Conservation (phyloP, 2,329 filamentous ascomycete genomes). For the Pyricularia sp. region DNA sequence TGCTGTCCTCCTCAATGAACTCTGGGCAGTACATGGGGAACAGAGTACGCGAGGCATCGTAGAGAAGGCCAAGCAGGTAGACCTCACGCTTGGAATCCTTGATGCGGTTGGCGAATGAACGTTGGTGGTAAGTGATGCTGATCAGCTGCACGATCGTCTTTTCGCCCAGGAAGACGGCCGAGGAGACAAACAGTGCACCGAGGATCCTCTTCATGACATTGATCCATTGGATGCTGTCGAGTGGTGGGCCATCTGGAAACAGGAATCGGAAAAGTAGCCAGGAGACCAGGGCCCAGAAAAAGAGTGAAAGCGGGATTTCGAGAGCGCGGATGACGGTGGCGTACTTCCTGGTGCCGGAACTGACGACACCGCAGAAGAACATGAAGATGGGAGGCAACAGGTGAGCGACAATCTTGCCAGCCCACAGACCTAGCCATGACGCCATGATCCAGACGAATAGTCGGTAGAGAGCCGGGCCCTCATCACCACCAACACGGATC, state of each 20-base stretch:
- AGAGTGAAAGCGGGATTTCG: conserved; percentile 53
- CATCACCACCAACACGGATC: conserved; percentile 12
- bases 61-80: conserved; percentile 67
- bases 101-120: conserved; percentile 72
- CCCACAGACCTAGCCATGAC: conserved; percentile 55
- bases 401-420: conserved; percentile 51
- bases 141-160: conserved; percentile 71
- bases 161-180: conserved; percentile 60
- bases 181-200: conserved; percentile 52
- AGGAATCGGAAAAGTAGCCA: conserved; percentile 49
- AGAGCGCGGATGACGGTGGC: conserved; percentile 50
- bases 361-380: conserved; percentile 56
- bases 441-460: conserved; percentile 59
- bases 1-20: conserved; percentile 81
- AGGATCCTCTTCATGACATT: conserved; percentile 51
- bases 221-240: conserved; percentile 37
- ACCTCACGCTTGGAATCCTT: conserved; percentile 83
- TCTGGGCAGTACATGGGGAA: conserved; percentile 90
- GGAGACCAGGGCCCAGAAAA: conserved; percentile 53
- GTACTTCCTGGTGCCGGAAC: conserved; percentile 58
- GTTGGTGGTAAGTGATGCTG: conserved; percentile 73
- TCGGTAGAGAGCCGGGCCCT: conserved; percentile 39
- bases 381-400: conserved; percentile 49
- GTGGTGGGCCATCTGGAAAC: conserved; percentile 11
- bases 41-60: conserved; percentile 75